phyloP scores from a whole-genome alignment of 345 rosid species.

The Euclidium syriacum region DNA sequence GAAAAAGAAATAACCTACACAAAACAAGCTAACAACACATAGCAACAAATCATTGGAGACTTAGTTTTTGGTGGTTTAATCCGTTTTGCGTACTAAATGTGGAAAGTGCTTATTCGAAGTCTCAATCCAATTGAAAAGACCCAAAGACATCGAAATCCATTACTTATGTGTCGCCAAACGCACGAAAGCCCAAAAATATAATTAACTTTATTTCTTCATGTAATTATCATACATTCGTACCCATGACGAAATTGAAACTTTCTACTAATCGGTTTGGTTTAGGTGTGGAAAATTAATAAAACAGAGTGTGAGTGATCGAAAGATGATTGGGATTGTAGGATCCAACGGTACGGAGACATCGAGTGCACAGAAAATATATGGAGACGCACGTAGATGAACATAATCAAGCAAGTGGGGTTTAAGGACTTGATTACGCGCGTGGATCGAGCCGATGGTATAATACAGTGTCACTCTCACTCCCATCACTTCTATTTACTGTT shows the following conservation, averaged over 20 bases:
- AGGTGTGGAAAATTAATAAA: background rate
- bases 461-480: conserved; percentile 12
- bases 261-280: too few species aligned
- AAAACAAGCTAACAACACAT: too few species aligned
- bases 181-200: conserved; percentile 15
- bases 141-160: conserved; percentile 20
- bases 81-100: too few species aligned
- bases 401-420: background rate
- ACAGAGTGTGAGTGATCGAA: background rate
- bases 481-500: conserved; percentile 3
- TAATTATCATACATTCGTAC: conserved; percentile 6
- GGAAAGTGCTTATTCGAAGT: background rate
- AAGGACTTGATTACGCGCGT: conserved; percentile 27
- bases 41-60: too few species aligned
- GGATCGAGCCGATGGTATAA: conserved; percentile 5
- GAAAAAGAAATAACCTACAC: too few species aligned
- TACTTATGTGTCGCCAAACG: background rate
- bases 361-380: background rate
- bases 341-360: background rate
- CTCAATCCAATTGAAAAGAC: conserved; percentile 24
- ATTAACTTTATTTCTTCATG: background rate
- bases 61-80: too few species aligned
- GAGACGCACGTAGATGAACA: conserved; percentile 16
- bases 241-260: conserved; percentile 6
- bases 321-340: background rate